Conservation (phyloP, 2,329 filamentous ascomycete species). For the Didymella keratinophila region DNA sequence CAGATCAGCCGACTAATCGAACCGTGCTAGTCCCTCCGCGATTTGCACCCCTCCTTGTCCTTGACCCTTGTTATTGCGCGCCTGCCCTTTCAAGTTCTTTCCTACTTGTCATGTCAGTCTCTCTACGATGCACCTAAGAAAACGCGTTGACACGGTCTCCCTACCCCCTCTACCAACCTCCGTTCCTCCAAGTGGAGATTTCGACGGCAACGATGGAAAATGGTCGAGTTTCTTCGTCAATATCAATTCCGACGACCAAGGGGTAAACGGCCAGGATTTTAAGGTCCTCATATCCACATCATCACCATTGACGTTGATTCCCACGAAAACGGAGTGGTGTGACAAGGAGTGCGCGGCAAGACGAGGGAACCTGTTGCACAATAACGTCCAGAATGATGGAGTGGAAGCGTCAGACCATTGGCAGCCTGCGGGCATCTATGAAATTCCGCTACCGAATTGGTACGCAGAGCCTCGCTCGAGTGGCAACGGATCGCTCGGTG, state of each 20-base stretch:
- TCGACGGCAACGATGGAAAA: slow-evolving; percentile 52
- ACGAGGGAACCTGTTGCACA: slow-evolving; percentile 40
- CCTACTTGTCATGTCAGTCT: slow-evolving; percentile 23
- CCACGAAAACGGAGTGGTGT: slow-evolving; percentile 39
- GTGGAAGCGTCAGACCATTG: no score
- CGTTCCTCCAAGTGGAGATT: slow-evolving; percentile 33
- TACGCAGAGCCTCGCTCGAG: slow-evolving; percentile 16
- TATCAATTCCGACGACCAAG: slow-evolving; percentile 40
- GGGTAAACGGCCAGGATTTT: slow-evolving; percentile 46
- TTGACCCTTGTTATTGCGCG: slow-evolving; percentile 26
- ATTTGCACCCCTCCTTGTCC: slow-evolving; percentile 20
- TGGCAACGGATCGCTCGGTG: slow-evolving; percentile 19
- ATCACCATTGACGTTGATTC: slow-evolving; percentile 35
- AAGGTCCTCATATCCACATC: slow-evolving; percentile 46
- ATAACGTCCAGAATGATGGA: background rate
- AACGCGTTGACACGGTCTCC: slow-evolving; percentile 30
- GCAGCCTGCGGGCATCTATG: no score
- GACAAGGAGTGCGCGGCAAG: slow-evolving; percentile 32
- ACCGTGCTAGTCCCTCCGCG: slow-evolving; percentile 27
- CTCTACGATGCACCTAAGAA: slow-evolving; percentile 34
- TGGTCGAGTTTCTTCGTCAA: slow-evolving; percentile 55
- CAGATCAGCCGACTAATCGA: slow-evolving; percentile 21
- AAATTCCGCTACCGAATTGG: slow-evolving; percentile 21
- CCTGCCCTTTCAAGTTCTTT: slow-evolving; percentile 6
- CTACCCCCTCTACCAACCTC: slow-evolving; percentile 21